These are phyloP conservation scores for Pseudopithomyces maydicus DNA, from an alignment of 2,329 filamentous ascomycete genomes.

Conservation along the genomic window DNA sequence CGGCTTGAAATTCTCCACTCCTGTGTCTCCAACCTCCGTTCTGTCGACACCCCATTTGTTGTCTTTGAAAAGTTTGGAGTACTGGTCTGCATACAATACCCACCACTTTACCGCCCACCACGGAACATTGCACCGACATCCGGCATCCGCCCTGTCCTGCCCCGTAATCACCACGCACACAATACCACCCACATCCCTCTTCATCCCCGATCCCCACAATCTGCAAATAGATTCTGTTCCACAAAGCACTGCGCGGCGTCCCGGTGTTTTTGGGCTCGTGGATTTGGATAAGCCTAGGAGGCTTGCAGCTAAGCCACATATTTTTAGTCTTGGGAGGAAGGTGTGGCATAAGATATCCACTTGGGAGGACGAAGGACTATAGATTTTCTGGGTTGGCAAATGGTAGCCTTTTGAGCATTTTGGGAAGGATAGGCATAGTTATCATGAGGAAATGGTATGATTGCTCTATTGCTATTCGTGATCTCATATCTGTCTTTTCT, in stretches of 20 bases:
- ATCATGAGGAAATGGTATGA: constrained; percentile 11
- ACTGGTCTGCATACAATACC: not conserved
- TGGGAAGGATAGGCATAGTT: constrained; percentile 7
- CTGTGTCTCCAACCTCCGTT: not conserved
- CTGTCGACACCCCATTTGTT: not conserved
- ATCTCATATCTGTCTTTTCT: not conserved
- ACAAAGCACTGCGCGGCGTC: constrained; percentile 4
- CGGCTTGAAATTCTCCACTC: constrained; percentile 16
- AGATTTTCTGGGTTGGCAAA: constrained; percentile 2
- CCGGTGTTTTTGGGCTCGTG: not conserved
- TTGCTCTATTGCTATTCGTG: constrained; percentile 5
- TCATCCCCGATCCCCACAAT: not conserved
- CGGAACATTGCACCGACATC: not conserved
- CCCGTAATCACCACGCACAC: not conserved
- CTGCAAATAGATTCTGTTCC: not conserved
- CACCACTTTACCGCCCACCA: not conserved
- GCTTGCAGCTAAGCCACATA: not conserved
- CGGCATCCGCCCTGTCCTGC: no score
- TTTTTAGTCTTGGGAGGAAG: not conserved
- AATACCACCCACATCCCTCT: not conserved
- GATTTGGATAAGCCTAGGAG: not conserved
- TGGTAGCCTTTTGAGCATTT: not conserved
- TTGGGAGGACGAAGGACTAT: not conserved
- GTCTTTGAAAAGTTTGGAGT: not conserved
- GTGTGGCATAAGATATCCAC: not conserved